Evolutionary conservation across 345 rosid genomes (phyloP), one percentile per base, ranked within the genome.

Genomic region (Populus alba): DNA sequence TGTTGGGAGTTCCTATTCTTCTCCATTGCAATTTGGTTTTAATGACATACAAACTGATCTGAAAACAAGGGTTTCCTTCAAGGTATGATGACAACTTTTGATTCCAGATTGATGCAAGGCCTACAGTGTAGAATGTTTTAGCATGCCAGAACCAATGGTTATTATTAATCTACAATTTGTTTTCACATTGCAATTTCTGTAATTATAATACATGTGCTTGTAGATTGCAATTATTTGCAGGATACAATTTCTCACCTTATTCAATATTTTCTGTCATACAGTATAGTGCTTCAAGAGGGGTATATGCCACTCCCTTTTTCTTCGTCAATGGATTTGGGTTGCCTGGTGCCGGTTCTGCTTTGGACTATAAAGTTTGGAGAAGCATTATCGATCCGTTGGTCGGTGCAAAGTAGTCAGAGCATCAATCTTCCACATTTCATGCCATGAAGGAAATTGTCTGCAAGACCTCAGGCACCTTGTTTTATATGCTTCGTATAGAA

Each of bases 231-330:
- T 29, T 8, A 16, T 67, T 7, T 51, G 33, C 2, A 22, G 17
- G 27, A 35, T 25, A 29, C 39, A 29, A 37, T 15, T 8, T 43
- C 4, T 41, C 33, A 61, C 7, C 22, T 62, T 17, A 9, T 23
- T 47, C 39, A 31, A 38, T 8, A 37, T 25, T 20, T 65, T 74
- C 12, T 25, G 55, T 72, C 53, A 29, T 86, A 83, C 97, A 92
- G 97, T 90, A 86, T 85, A 91, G 93, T 70, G 72, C 92, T 11
- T 88, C 95, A 25, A 89, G 90, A 79, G 95, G 93, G 25, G 93
- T 87, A 20, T 93, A n/a, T 8, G 93, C 87, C 18, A 92, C 97
- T 2, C 98, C 95, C 13, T 66, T 81, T 41, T 92, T 91, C 91
- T 88, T 77, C 41, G 79, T 95, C 67, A 95, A 95, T 63, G 97